These are phyloP conservation scores for Fraxinus floribunda DNA, from an alignment of 305 asterid species.

Conservation along the genomic window DNA sequence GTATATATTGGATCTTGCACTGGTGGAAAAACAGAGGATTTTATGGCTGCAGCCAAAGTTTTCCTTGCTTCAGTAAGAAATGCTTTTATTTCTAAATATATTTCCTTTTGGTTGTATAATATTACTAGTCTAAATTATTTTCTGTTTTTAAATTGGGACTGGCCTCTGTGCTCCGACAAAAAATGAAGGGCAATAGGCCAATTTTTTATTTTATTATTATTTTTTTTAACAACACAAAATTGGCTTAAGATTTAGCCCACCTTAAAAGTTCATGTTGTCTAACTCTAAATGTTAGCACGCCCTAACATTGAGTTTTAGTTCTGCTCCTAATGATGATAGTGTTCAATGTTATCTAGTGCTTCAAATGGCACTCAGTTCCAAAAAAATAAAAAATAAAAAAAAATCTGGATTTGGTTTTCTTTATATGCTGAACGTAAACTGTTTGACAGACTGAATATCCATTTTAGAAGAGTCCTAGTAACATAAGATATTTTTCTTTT, in stretches of 20 bases:
- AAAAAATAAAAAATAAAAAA: no score
- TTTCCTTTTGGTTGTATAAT: neutral
- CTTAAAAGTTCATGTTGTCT: no score
- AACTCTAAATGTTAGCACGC: no score
- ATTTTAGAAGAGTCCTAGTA: no score
- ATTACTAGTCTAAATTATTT: neutral
- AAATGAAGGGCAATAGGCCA: neutral
- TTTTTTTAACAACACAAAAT: no score
- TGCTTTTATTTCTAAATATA: neutral
- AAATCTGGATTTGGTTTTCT: no score
- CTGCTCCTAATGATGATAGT: neutral
- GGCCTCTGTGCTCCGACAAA: neutral
- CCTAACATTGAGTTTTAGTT: no score
- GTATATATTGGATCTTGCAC: slow-evolving; percentile 94
- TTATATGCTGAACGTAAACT: neutral
- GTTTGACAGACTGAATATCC: neutral
- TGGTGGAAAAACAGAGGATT: slow-evolving; percentile 93
- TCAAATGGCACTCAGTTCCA: neutral
- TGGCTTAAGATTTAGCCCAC: no score
- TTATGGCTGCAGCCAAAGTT: slow-evolving; percentile 91
- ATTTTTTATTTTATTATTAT: neutral
- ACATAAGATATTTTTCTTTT: no score
- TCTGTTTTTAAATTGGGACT: neutral
- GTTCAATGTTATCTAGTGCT: neutral
- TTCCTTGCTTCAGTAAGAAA: slow-evolving; percentile 70